Base-by-base conservation (phyloP, 257 asterid species). In the Scutellaria barbata region DNA sequence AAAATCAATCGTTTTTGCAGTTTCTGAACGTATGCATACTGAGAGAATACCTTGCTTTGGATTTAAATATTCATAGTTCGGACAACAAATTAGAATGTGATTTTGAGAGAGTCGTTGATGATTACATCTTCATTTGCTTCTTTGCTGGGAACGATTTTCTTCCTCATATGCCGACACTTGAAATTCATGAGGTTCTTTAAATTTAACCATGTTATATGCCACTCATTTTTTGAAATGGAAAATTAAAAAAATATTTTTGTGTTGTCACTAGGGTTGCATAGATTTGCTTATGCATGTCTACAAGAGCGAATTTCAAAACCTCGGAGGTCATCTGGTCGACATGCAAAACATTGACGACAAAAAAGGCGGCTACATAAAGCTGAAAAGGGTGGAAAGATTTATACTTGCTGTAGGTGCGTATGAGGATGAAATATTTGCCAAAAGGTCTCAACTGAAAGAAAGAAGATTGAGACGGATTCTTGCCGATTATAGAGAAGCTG, bases 131-230 rank as follows among this genome's bases (percentile, higher is more conserved):
- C 41, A 76, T 89, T 1, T 89, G 90, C 78, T 87, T 84, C 81
- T 85, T 87, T 41, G 74, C 80, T 0, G 96, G 96, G n/a, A 89
- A 89, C 43, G 96, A 89, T 66, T 89, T 87, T 57, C 81, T 89
- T 1, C 96, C 94, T 0, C 90, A 80, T 7, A 79, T 87, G 72
- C 94, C 90, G 0, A 76, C 85, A 40, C 73, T 89, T 6, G 87
- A 81, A 68, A 81, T 85, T 22, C 86, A 82, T 0, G 96, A 87
- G 92, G 96, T 88, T 16, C 63, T 67, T 55, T 42, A 5, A 4
- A 45, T 46, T 16, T 0, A 10, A 8, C 51, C 10, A 37, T 37
- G 37, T 10, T 42, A 30, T 12, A 11, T 22, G 57, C 18, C 13
- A n/a, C 18, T 65, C 6, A 6, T 45, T 30, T 17, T 35, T 12